Evolutionary conservation across 2,329 filamentous ascomycete species (phyloP).

Genomic region (Saccharata proteae): DNA sequence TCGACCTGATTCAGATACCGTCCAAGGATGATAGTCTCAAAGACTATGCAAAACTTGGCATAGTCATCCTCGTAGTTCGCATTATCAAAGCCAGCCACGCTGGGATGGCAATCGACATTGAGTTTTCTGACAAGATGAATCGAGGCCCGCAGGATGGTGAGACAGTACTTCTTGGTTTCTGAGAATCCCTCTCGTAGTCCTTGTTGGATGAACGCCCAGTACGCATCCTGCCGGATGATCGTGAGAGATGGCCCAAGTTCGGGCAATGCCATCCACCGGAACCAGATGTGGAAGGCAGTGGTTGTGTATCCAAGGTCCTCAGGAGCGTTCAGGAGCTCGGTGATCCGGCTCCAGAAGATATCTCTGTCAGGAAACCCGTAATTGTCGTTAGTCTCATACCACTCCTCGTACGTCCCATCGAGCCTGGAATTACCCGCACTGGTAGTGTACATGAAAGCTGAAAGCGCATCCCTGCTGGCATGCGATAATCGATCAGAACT

Average conservation of each 20-base stretch:
- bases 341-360: conserved; percentile 5
- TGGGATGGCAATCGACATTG: conserved; percentile 9
- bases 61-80: conserved; percentile 22
- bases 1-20: conserved; percentile 38
- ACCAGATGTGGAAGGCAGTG: conserved; percentile 20
- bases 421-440: neutral
- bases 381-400: neutral
- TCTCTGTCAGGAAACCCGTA: neutral
- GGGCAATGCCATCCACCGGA: conserved; percentile 21
- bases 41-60: conserved; percentile 31
- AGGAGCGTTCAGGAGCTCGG: conserved; percentile 1
- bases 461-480: conserved; percentile 4
- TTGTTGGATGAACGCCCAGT: conserved; percentile 27
- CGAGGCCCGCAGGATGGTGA: conserved; percentile 32
- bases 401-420: neutral
- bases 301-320: conserved; percentile 1
- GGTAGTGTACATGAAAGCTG: conserved; percentile 4
- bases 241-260: conserved; percentile 12
- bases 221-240: conserved; percentile 19
- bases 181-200: conserved; percentile 31
- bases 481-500: conserved; percentile 1
- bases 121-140: conserved; percentile 12
- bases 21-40: conserved; percentile 36
- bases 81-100: conserved; percentile 1
- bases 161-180: conserved; percentile 34